Base-by-base conservation (phyloP, 768 basidiomycete genomes). In the Hericium coralloides region DNA sequence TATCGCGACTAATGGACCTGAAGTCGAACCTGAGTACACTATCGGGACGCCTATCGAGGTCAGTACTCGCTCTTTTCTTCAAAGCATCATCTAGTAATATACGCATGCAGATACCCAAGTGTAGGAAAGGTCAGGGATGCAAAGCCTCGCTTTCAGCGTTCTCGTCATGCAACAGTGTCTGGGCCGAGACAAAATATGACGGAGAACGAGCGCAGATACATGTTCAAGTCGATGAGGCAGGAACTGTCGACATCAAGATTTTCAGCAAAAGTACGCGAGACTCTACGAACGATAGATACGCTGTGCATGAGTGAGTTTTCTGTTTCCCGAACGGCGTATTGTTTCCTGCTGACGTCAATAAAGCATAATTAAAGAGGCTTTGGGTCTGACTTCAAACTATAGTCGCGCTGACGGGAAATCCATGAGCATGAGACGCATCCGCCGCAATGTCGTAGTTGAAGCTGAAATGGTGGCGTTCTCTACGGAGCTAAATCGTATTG, bases 131-230 rank as follows among this genome's bases (percentile, higher is more conserved):
- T 2, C 75, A 79, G 52, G 75, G 81, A 3, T 80, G 83, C 47
- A 61, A 70, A 12, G 77, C 87, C 52, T 84, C 82, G 17, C 68
- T 89, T 49, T 58, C 72, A 45, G 68, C 73, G 55, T 72, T 88
- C 57, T 38, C 56, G 20, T 37, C 66, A 38, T 70, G 75, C 0
- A 72, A 76, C 12, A 69, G 67, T 25, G 74, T 93, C 9, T 95
- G 88, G 82, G 89, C 87, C 1, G 94, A 98, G 71, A 93, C 85
- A 0, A 98, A 98, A 69, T 95, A 95, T 67, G 94, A 95, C 57
- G 94, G 94, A 10, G 93, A 95, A 69, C 79, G 94, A n/a, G 86
- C 92, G 55, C 94, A 98, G 63, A 92, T 95, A 25, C 94, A 98
- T 65, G 79, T 93, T 22, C 75, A 85, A 64, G 65, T 85, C 2